Base-by-base conservation (phyloP, 2,329 filamentous ascomycete species). In the Sporothrix brasiliensis region DNA sequence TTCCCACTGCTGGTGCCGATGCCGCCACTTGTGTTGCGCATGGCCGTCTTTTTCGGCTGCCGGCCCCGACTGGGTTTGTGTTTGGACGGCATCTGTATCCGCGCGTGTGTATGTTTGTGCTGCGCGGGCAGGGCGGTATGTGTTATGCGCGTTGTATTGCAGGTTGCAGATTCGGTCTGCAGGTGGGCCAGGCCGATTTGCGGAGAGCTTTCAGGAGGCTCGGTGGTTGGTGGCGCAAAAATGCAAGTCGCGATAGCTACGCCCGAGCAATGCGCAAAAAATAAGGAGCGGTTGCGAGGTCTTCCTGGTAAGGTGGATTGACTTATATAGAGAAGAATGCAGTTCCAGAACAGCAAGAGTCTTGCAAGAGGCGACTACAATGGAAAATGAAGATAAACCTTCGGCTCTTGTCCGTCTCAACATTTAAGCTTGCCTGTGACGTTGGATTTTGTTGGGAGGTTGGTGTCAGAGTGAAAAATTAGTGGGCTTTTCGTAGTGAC, bases 1-100 rank as follows among this genome's bases (percentile, higher is more conserved):
- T 4, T 63, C 4, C n/a, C 21, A 41, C 19, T 60, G 56, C 56
- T 14, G 14, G 11, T 44, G 47, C 30, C 39, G 21, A 24, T 63
- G 41, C 30, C n/a, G 27, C 16, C 54, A n/a, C 34, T 5, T 19
- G 19, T 21, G 10, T 54, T 16, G 53, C 67, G 66, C 34, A 49
- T 47, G 39, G 67, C 52, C 53, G 67, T 71, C 61, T 67, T 71
- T n/a, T 56, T 61, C 30, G 61, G 70, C 1, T 21, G 44, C 70
- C 53, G 53, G 54, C 67, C 70, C 16, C 52, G 47, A 39, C 44
- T 54, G 47, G 70, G 70, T 52, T 60, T 68, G 34, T 63, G 58
- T 34, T 54, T 63, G 34, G 69, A 52, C 7, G 69, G 65, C 69
- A 70, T 69, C 21, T 41, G 69, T 9, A 16, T 63, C 41, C 2